These are phyloP conservation scores for Yamadazyma philogaea DNA, from an alignment of 805 yeast genomes.

Conservation along the genomic window DNA sequence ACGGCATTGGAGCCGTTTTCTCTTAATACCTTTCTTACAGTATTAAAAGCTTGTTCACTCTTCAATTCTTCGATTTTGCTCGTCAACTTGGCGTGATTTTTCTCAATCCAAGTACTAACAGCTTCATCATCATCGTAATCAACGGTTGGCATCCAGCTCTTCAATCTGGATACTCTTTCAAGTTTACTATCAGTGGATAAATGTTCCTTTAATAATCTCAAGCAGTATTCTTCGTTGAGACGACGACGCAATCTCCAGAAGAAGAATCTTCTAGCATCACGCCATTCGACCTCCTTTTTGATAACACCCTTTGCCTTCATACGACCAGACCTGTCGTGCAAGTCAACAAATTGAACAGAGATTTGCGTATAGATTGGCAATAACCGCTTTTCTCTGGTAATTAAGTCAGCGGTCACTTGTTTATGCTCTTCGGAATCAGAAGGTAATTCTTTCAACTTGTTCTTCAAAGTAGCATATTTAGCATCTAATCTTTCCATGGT, in stretches of 20 bases:
- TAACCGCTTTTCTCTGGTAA: conserved; percentile 73
- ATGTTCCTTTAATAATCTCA: conserved; percentile 67
- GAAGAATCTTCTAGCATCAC: conserved; percentile 87
- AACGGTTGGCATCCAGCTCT: conserved; percentile 80
- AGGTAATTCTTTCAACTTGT: conserved; percentile 49
- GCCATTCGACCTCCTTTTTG: conserved; percentile 81
- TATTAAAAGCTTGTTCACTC: conserved; percentile 63
- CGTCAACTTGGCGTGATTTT: conserved; percentile 63
- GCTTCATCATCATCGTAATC: conserved; percentile 70
- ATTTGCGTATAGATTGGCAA: conserved; percentile 89
- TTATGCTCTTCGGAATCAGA: conserved; percentile 65
- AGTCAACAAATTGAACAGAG: conserved; percentile 93
- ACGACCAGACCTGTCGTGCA: conserved; percentile 96
- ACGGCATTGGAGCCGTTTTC: conserved; percentile 31
- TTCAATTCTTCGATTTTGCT: conserved; percentile 59
- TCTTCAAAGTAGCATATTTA: conserved; percentile 65
- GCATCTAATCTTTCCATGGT: conserved; percentile 90
- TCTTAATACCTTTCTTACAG: conserved; percentile 50
- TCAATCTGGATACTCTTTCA: conserved; percentile 82
- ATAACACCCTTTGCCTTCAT: conserved; percentile 95
- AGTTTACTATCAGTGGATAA: conserved; percentile 56
- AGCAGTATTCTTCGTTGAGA: conserved; percentile 84
- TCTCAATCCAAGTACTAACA: conserved; percentile 84
- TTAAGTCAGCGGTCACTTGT: conserved; percentile 59
- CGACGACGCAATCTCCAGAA: conserved; percentile 99